Evolutionary conservation across 805 yeast genomes (phyloP), one percentile per base, ranked within the genome.

Genomic region (Metschnikowia orientalis): DNA sequence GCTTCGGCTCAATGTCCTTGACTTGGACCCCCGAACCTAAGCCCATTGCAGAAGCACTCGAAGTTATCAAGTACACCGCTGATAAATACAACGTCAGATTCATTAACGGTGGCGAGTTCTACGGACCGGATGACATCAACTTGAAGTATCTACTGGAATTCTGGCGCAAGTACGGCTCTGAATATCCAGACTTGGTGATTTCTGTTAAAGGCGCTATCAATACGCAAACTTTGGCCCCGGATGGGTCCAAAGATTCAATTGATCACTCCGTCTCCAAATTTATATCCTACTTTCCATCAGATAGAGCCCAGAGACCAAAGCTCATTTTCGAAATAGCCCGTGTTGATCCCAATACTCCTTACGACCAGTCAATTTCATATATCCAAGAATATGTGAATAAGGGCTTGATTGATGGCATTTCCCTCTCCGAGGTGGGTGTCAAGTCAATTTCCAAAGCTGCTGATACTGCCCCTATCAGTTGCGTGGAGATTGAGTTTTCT

Each of bases 1-100:
- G 95, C 26, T 77, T 73, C 45, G 95, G 96, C 27, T 69, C 86
- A 42, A 85, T 88, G 95, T 74, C 81, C 35, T 67, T 84, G 54
- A 83, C 95, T 1, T 77, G 84, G 85, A 67, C 70, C 23, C 73
- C 79, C 0, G 53, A 48, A 0, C 86, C 85, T 20, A 56, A 71
- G 20, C 70, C 81, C 6, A 54, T 67, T 32, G 76, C 70, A 12
- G 62, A 67, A 33, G 77, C 83, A 3, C 63, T 77, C 38, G 73
- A 60, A 8, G 59, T 74, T 2, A 62, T 87, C 53, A 67, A 74
- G 36, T 43, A 44, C 29, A 47, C 47, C 14, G 53, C 53, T 16
- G 51, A 53, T 21, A 59, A 64, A 21, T 79, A 81, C 18, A 67
- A 77, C 41, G 63, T 74, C 56, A 58, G 57, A 8, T 69, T 81